phyloP scores from a whole-genome alignment of 208 protist species.

The Trichomonas vaginalis region DNA sequence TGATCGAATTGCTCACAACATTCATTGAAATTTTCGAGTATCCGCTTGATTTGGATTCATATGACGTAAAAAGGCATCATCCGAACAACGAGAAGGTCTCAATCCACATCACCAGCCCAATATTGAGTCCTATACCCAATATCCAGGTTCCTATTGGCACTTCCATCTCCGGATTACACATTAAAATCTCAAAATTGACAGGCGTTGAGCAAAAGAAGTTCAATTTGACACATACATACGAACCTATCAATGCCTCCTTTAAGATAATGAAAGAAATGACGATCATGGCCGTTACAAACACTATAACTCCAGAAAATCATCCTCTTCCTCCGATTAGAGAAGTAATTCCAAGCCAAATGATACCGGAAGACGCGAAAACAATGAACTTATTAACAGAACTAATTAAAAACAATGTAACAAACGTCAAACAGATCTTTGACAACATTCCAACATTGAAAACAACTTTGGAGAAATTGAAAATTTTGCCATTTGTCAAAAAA shows the following conservation, averaged over 20 bases:
- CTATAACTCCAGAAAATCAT: neutral
- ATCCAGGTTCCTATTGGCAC: neutral
- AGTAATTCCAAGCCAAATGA: neutral
- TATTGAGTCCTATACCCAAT: neutral
- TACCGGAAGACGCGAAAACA: neutral
- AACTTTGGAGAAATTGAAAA: neutral
- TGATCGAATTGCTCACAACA: neutral
- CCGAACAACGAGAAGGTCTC: neutral
- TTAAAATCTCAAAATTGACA: neutral
- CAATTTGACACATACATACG: neutral
- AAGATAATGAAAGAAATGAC: too few relatives aligned
- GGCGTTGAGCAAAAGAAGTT: neutral
- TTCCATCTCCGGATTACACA: neutral
- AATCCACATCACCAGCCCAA: neutral
- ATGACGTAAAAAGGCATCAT: neutral
- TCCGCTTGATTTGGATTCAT: neutral
- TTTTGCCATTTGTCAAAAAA: neutral
- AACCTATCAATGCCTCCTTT: neutral
- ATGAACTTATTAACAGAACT: neutral
- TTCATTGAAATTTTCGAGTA: neutral
- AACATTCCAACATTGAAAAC: neutral
- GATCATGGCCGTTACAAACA: too few relatives aligned
- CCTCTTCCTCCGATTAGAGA: neutral
- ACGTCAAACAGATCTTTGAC: neutral
- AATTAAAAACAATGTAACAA: neutral